Evolutionary conservation across 345 rosid species (phyloP).

Genomic region (Syzygium oleosum): DNA sequence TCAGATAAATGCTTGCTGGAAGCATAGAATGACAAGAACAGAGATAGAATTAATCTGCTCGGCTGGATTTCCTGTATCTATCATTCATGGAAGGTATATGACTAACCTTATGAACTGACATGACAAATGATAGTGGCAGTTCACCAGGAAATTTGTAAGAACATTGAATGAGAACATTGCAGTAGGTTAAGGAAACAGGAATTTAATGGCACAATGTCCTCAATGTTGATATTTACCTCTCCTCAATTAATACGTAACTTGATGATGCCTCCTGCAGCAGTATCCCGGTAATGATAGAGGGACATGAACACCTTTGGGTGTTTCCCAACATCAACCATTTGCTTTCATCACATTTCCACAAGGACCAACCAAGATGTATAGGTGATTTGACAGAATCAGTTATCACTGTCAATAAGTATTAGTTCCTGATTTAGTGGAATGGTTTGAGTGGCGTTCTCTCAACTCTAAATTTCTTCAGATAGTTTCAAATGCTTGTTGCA

Average conservation of each 20-base stretch:
- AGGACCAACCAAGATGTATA: neutral
- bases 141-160: neutral
- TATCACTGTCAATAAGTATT: neutral
- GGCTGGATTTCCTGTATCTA: constrained; percentile 73
- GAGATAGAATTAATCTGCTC: constrained; percentile 59
- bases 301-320: neutral
- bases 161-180: neutral
- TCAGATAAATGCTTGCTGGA: constrained; percentile 93
- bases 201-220: neutral
- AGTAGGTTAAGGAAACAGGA: neutral
- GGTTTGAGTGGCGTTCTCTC: neutral
- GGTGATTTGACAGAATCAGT: neutral
- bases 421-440: neutral
- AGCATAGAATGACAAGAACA: constrained; percentile 48
- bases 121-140: neutral
- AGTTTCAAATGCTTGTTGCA: neutral
- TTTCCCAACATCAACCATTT: neutral
- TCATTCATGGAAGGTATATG: constrained; percentile 86
- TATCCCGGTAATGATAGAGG: neutral
- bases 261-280: neutral
- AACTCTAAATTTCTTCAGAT: neutral
- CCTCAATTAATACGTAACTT: neutral
- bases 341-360: neutral
- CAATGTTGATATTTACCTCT: neutral
- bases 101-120: neutral